Evolutionary conservation across 192 early-diverging fungal genomes (phyloP), one percentile per base, ranked within the genome.

Genomic region (Oehlia diaphana): DNA sequence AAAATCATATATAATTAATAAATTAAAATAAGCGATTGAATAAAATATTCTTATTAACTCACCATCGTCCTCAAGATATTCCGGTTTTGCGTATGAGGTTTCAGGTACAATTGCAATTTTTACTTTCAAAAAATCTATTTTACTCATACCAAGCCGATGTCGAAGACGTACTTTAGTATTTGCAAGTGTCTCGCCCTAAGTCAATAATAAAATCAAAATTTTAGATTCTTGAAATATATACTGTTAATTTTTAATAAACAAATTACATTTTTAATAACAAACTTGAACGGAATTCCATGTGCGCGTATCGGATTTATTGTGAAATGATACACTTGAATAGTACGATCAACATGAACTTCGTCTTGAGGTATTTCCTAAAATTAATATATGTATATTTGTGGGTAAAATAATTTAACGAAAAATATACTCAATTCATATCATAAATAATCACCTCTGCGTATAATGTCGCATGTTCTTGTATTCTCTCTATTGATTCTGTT

Each of bases 211-310:
- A 67, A 62, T 31, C 37, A 21, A 44, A 62, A 23, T 67, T 3
- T 37, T 5, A 37, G 37, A 37, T 37, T 4, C 37, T 37, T 37
- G 37, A 37, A 37, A 4, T 4, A 5, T 37, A 37, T 37, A 31
- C 63, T 37, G 6, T 37, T 37, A 4, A 37, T 37, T 37, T 2
- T 37, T 37, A 37, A 37, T 37, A 4, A 37, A 3, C 5, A 5
- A 31, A 31, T 31, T 83, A 86, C 84, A 14, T 86, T 79, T 37
- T 85, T 88, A 42, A 95, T 80, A 47, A 90, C 80, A 74, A 98
- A 93, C 72, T 85, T 85, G 86, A 99, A 97, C 23, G 97, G 97
- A 47, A 95, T 86, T 61, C 95, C 89, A 83, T 98, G 95, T 9
- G 87, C 80, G 44, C 90, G 89, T 16, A 67, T 49, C 16, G 91